phyloP scores from a whole-genome alignment of 345 rosid genomes.

The Acer negundo region DNA sequence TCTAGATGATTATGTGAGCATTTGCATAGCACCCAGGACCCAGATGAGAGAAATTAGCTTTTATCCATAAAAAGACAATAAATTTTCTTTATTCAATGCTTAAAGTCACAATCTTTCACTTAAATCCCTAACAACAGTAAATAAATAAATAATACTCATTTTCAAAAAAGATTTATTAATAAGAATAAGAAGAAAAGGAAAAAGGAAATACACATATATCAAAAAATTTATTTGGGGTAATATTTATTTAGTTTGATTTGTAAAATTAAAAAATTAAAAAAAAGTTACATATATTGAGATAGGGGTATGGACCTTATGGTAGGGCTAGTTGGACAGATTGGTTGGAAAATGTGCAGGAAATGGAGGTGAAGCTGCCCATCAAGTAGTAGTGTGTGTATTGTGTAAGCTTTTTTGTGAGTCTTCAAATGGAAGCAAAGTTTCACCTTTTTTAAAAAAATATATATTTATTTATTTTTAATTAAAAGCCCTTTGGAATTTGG shows the following conservation, averaged over 20 bases:
- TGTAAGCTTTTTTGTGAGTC: constrained; percentile 23
- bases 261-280: background rate
- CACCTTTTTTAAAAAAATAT: constrained; percentile 7
- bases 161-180: background rate
- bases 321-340: constrained; percentile 9
- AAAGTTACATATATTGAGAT: background rate
- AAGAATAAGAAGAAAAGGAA: background rate
- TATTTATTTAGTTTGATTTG: background rate
- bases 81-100: background rate
- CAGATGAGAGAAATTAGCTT: background rate
- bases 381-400: background rate
- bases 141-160: background rate
- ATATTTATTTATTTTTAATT: background rate
- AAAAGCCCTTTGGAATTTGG: background rate
- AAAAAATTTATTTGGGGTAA: background rate
- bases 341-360: constrained; percentile 34
- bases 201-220: background rate
- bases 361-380: background rate
- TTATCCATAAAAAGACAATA: background rate
- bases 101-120: constrained; percentile 11
- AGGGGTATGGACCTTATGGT: background rate
- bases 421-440: constrained; percentile 28
- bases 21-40: constrained; percentile 2
- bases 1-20: background rate
- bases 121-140: background rate